phyloP scores from a whole-genome alignment of 805 yeast species.

The Suhomyces pyralidae region DNA sequence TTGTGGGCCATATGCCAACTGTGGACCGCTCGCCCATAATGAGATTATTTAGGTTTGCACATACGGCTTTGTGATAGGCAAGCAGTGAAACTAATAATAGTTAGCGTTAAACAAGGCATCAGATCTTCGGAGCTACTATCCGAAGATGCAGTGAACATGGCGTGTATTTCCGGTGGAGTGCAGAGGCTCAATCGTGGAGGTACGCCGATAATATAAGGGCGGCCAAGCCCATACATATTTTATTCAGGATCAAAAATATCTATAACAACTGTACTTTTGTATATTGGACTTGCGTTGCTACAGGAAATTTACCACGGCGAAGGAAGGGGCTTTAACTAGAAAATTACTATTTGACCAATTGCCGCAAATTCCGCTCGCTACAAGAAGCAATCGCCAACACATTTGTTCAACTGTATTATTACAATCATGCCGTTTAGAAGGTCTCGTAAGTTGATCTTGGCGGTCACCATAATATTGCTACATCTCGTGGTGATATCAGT shows the following conservation, averaged over 20 bases:
- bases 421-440: constrained; percentile 6
- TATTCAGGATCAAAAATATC: background rate
- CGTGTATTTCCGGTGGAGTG: background rate
- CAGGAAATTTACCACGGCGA: background rate
- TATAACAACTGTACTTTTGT: background rate
- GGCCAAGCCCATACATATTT: background rate
- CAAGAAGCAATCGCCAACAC: background rate
- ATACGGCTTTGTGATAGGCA: background rate
- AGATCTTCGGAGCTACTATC: background rate
- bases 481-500: constrained; percentile 9
- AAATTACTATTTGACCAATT: background rate
- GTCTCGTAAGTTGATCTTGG: constrained; percentile 5
- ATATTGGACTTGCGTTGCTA: background rate
- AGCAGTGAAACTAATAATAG: background rate
- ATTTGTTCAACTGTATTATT: background rate
- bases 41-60: background rate
- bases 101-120: background rate
- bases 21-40: background rate
- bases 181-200: background rate
- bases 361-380: background rate
- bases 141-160: background rate
- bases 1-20: background rate
- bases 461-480: constrained; percentile 5
- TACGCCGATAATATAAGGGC: background rate
- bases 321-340: background rate